Percentiles rank a stretch among this genome's conserved stretches.
Conservation (phyloP, 768 basidiomycete species). For the Pisolithus albus region DNA sequence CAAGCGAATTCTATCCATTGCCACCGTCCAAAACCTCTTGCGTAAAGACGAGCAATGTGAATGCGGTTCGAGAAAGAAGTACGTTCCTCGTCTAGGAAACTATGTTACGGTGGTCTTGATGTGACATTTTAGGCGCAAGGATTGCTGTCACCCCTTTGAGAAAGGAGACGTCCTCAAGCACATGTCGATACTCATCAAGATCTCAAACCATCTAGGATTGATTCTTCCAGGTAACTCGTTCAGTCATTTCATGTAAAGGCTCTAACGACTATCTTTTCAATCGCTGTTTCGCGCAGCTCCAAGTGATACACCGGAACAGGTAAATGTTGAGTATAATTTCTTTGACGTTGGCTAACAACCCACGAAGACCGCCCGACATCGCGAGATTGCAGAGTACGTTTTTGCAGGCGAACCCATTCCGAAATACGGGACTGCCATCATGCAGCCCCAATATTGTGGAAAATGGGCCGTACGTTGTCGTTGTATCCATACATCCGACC, state of each 20-base stretch:
- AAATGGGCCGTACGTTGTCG: slow-evolving; percentile 70
- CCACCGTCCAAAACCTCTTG: slow-evolving; percentile 64
- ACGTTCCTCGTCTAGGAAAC: slow-evolving; percentile 11
- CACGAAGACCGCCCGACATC: slow-evolving; percentile 44
- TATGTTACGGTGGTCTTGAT: background rate
- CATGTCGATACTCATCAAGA: slow-evolving; percentile 76
- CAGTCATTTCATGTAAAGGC: background rate
- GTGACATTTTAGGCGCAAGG: slow-evolving; percentile 42
- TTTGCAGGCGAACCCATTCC: slow-evolving; percentile 55
- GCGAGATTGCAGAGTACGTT: slow-evolving; percentile 51
- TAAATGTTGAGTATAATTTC: slow-evolving; percentile 12
- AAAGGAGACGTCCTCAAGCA: slow-evolving; percentile 60
- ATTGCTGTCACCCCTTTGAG: slow-evolving; percentile 46
- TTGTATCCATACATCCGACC: background rate
- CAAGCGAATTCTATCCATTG: slow-evolving; percentile 57
- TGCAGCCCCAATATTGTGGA: slow-evolving; percentile 65
- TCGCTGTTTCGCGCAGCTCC: slow-evolving; percentile 39
- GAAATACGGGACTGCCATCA: slow-evolving; percentile 55
- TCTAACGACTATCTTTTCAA: background rate
- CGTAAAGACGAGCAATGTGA: slow-evolving; percentile 64
- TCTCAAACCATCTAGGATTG: slow-evolving; percentile 83
- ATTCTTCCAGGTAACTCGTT: slow-evolving; percentile 64
- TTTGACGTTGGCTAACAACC: background rate
- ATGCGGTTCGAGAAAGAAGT: slow-evolving; percentile 62
- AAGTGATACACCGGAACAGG: slow-evolving; percentile 65